phyloP scores from a whole-genome alignment of 345 rosid species.

The Gossypium bickii region DNA sequence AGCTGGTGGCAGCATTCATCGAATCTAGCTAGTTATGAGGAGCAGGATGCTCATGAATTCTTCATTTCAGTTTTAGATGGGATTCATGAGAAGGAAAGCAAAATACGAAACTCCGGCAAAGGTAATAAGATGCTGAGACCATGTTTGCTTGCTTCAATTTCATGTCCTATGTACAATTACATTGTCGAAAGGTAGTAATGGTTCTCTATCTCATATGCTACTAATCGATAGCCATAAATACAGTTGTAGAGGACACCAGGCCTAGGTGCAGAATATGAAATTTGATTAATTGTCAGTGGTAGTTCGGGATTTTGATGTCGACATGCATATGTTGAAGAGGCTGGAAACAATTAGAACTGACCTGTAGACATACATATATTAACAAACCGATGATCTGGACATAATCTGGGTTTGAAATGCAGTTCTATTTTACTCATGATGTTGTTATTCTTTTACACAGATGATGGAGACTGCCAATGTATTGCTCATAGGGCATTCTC shows the following conservation, averaged over 20 bases:
- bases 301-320: neutral
- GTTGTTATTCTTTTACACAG: conserved; percentile 34
- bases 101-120: conserved; percentile 37
- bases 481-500: conserved; percentile 88
- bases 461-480: conserved; percentile 74
- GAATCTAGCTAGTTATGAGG: conserved; percentile 73
- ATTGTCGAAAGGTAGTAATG: conserved; percentile 2
- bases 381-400: neutral
- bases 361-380: neutral
- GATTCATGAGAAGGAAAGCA: conserved; percentile 80
- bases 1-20: conserved; percentile 98
- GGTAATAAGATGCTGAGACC: conserved; percentile 32
- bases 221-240: neutral
- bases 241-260: neutral
- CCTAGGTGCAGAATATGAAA: neutral
- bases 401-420: neutral
- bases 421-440: conserved; percentile 17
- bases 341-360: neutral
- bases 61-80: conserved; percentile 80
- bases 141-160: conserved; percentile 5
- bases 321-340: neutral
- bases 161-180: neutral
- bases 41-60: conserved; percentile 97
- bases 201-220: conserved; percentile 1
- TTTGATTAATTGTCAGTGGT: neutral